Evolutionary conservation across 2,329 filamentous ascomycete genomes (phyloP).

Genomic region (Arthrobotrys musiformis): DNA sequence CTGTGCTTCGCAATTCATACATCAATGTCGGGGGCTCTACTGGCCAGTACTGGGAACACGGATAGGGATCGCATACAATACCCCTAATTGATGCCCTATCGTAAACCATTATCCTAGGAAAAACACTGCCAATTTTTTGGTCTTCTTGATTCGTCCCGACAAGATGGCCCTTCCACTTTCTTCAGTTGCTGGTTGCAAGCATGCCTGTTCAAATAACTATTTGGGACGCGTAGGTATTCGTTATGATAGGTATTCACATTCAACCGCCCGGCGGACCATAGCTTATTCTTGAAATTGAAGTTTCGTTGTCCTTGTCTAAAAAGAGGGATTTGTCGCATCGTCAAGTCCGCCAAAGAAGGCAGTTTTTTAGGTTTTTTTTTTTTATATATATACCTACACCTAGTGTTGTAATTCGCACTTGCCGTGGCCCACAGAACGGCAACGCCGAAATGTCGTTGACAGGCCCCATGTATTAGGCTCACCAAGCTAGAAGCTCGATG

Average conservation of each 20-base stretch:
- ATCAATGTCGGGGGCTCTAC: constrained; percentile 21
- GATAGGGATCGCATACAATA: constrained; percentile 5
- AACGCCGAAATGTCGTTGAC: constrained; percentile 40
- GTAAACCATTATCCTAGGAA: not conserved
- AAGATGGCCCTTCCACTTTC: not conserved
- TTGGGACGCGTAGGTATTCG: not conserved
- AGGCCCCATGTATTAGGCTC: constrained; percentile 33
- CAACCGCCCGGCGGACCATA: not conserved
- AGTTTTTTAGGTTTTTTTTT: constrained; percentile 37
- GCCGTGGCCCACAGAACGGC: constrained; percentile 43
- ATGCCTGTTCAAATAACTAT: not conserved
- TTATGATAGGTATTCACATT: not conserved
- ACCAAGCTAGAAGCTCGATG: constrained; percentile 13
- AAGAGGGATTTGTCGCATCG: not conserved
- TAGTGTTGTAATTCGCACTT: constrained; percentile 53
- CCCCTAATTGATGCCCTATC: constrained; percentile 6
- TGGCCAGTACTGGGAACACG: constrained; percentile 10
- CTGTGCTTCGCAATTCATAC: no score
- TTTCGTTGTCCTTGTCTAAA: not conserved
- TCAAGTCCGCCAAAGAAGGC: constrained; percentile 23
- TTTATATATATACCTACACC: no score
- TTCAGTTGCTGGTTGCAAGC: not conserved
- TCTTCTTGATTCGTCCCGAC: not conserved
- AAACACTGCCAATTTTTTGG: not conserved
- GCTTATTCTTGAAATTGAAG: not conserved